Conservation (phyloP, 768 basidiomycete genomes). For the Terana coerulea region DNA sequence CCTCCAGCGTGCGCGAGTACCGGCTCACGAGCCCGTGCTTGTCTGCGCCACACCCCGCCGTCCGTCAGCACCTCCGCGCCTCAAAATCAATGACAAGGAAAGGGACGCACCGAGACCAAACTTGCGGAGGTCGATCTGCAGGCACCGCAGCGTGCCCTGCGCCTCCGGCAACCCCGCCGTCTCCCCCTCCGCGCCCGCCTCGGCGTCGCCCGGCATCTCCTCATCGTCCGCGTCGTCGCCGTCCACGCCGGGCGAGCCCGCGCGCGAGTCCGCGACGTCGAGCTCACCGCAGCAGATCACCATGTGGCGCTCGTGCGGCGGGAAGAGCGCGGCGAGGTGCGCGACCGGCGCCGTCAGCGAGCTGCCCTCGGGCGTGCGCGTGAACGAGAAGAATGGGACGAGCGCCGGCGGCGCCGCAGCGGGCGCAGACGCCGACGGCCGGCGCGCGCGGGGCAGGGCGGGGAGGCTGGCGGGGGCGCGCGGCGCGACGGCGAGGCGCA, state of each 20-base stretch:
- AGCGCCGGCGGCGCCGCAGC: constrained; percentile 8
- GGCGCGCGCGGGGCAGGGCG: neutral
- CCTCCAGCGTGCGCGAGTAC: constrained; percentile 69
- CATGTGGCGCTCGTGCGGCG: constrained; percentile 67
- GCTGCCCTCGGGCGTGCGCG: constrained; percentile 71
- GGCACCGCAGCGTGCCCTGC: constrained; percentile 45
- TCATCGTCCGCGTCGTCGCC: constrained; percentile 32
- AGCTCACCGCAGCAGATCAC: constrained; percentile 70
- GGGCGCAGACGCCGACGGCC: neutral
- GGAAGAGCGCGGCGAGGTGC: constrained; percentile 66
- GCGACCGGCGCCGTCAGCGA: constrained; percentile 71
- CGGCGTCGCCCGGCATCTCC: constrained; percentile 28
- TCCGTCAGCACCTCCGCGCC: no score
- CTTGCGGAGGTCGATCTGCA: constrained; percentile 71
- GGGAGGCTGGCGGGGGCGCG: neutral
- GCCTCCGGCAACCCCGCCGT: constrained; percentile 28
- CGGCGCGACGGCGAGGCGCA: neutral
- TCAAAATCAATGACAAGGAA: neutral
- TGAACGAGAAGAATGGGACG: constrained; percentile 82
- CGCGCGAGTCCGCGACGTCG: constrained; percentile 46
- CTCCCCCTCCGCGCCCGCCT: constrained; percentile 31
- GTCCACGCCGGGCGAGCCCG: constrained; percentile 17
- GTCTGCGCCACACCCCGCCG: constrained; percentile 38
- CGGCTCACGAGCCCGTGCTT: constrained; percentile 76
- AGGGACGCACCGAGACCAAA: constrained; percentile 60